Evolutionary conservation across 2,329 filamentous ascomycete genomes (phyloP), one percentile per base, ranked within the genome.

Genomic region (Aspergillus bombycis): DNA sequence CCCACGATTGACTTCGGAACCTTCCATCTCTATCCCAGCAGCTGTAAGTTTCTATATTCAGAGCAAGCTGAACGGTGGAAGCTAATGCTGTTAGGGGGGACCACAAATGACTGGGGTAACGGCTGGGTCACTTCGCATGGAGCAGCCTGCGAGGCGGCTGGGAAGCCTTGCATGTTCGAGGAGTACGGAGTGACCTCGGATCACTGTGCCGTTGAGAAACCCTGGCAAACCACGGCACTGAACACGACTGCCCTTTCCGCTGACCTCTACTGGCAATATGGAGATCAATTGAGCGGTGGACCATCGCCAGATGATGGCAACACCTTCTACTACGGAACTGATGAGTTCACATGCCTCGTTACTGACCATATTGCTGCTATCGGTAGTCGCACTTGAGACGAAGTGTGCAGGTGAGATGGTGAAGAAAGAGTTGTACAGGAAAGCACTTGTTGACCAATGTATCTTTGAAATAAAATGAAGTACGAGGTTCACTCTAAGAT

Each of bases 1-100:
- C 72, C 79, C 9, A 84, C 83, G 21, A 79, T 88, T 12, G 85
- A 87, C 69, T 87, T 86, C 70, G 85, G 81, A 14, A 84, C 82
- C 2, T 82, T 85, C 68, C 84, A 86, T 67, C 71, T 85, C 14
- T 86, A 86, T 65, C 82, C 83, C 0, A 72, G 74, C 26, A 75
- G 74, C 62, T 85, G 83, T 81, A 69, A 19, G 72, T 65, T 28
- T n/a, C n/a, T 11, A n/a, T 46, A n/a, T 38, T 9, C 43, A n/a
- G 9, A 23, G 34, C 12, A 55, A 9, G 26, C 4, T 8, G 28
- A 8, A 28, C 30, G 9, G 11, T 4, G 8, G 2, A n/a, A 32
- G 26, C 45, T 53, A 28, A 57, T 30, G 4, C 6, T n/a, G 3
- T 4, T 23, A 77, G 74, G 77, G 77, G 74, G 78, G 30, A 74